Percentiles rank a stretch among this genome's conserved stretches.
Evolutionary conservation across 1,284 basidiomycete species (phyloP).

Genomic region (Cutaneotrichosporon dermatis): DNA sequence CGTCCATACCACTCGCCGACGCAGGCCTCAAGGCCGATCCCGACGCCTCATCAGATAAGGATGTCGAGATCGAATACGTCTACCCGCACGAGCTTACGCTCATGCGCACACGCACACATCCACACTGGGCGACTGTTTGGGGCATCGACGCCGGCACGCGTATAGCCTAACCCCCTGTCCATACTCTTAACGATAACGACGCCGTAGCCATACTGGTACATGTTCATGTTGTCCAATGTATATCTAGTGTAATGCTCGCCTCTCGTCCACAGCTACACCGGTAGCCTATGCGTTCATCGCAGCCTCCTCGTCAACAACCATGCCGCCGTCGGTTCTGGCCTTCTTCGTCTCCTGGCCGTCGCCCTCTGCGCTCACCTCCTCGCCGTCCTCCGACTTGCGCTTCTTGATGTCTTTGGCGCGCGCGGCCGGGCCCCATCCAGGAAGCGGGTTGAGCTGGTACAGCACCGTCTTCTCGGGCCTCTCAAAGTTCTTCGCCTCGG

Average conservation of each 20-base stretch:
- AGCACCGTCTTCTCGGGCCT: constrained; percentile 64
- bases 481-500: constrained; percentile 56
- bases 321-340: not conserved
- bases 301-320: constrained; percentile 17
- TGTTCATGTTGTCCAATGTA: constrained; percentile 6
- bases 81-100: not conserved
- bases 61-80: constrained; percentile 3
- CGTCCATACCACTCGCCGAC: not conserved
- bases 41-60: not conserved
- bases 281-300: constrained; percentile 17
- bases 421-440: constrained; percentile 81
- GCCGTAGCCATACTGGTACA: not conserved
- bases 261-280: too few species aligned
- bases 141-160: constrained; percentile 2
- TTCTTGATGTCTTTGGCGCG: constrained; percentile 24
- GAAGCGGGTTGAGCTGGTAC: constrained; percentile 86
- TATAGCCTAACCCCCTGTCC: not conserved
- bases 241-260: not conserved
- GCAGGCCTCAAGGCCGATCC: not conserved
- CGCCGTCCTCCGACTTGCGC: constrained; percentile 6
- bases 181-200: too few species aligned
- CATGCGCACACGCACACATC: not conserved
- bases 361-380: constrained; percentile 2
- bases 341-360: constrained; percentile 9
- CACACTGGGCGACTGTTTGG: constrained; percentile 1